These are phyloP conservation scores for Alternaria infectoria DNA, from an alignment of 2,329 filamentous ascomycete genomes.

Conservation along the genomic window DNA sequence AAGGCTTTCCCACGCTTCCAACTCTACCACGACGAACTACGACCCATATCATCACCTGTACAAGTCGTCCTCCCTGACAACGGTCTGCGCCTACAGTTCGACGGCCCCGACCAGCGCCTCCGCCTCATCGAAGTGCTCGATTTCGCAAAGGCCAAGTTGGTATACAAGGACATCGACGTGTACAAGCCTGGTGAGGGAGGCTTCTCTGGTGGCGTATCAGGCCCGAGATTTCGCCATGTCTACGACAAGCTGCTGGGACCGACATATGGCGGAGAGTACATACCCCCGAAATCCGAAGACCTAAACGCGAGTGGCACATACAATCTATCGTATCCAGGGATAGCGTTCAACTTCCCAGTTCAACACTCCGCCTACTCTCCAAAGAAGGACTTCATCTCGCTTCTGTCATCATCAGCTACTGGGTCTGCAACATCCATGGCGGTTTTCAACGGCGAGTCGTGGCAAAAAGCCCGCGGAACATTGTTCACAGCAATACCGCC, in stretches of 20 bases:
- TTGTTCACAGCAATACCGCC: slow-evolving; percentile 78
- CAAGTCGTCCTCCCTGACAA: slow-evolving; percentile 80
- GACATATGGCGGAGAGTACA: slow-evolving; percentile 91
- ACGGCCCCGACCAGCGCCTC: slow-evolving; percentile 89
- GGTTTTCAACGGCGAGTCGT: slow-evolving; percentile 87
- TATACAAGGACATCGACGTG: slow-evolving; percentile 82
- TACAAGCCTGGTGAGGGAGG: slow-evolving; percentile 63
- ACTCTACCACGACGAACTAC: slow-evolving; percentile 76
- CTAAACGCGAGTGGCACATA: slow-evolving; percentile 72
- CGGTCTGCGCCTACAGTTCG: slow-evolving; percentile 88
- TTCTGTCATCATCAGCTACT: slow-evolving; percentile 79
- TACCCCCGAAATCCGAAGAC: slow-evolving; percentile 65
- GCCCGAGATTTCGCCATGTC: slow-evolving; percentile 84
- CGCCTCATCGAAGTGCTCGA: slow-evolving; percentile 90
- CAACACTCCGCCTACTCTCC: slow-evolving; percentile 76
- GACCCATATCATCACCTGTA: slow-evolving; percentile 77
- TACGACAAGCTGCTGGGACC: slow-evolving; percentile 94
- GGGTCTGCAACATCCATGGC: slow-evolving; percentile 85
- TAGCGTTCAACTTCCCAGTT: slow-evolving; percentile 90
- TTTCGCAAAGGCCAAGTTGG: slow-evolving; percentile 82
- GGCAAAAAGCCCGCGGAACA: slow-evolving; percentile 78
- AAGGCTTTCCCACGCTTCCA: slow-evolving; percentile 83
- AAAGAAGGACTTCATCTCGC: slow-evolving; percentile 79
- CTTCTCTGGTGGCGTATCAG: slow-evolving; percentile 51
- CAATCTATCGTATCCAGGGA: slow-evolving; percentile 89